Conservation (phyloP, 257 asterid genomes). For the Nicotiana knightiana region DNA sequence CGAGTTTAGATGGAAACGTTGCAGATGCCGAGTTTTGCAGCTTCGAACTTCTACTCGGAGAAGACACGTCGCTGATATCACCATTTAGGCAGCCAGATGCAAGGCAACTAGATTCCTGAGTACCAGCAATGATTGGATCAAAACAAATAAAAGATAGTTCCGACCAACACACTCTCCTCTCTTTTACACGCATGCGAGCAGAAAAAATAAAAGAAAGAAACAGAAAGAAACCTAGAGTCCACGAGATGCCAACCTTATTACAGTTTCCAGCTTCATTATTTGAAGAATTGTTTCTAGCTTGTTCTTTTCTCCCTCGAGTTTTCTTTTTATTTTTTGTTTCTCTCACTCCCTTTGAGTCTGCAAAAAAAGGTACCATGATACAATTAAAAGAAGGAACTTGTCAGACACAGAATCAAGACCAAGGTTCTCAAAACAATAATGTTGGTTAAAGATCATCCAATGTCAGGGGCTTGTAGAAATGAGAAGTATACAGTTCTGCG, state of each 20-base stretch:
- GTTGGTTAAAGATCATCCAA: not conserved
- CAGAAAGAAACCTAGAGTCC: not conserved
- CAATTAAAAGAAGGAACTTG: not conserved
- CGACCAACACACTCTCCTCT: not conserved
- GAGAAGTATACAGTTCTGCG: not conserved
- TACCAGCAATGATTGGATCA: not conserved
- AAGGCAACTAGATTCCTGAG: conserved; percentile 21
- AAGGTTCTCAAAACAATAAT: not conserved
- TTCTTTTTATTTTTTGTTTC: conserved; percentile 34
- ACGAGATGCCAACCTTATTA: conserved; percentile 18
- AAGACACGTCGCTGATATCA: conserved; percentile 12
- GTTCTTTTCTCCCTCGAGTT: conserved; percentile 32
- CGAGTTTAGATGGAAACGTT: conserved; percentile 25
- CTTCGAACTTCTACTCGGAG: conserved; percentile 22
- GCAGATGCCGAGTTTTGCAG: conserved; percentile 22
- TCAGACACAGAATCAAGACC: not conserved
- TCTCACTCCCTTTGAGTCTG: conserved; percentile 35
- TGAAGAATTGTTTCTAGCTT: conserved; percentile 10
- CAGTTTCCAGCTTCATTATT: conserved; percentile 22
- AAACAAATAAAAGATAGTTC: not conserved
- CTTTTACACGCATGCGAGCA: not conserved
- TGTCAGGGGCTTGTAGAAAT: not conserved
- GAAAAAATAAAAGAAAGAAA: not conserved
- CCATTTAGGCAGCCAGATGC: conserved; percentile 19
- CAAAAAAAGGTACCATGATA: conserved; percentile 9